These are phyloP conservation scores for Hyphochytrium catenoides DNA, from an alignment of 352 stramenopile species.

Conservation along the genomic window DNA sequence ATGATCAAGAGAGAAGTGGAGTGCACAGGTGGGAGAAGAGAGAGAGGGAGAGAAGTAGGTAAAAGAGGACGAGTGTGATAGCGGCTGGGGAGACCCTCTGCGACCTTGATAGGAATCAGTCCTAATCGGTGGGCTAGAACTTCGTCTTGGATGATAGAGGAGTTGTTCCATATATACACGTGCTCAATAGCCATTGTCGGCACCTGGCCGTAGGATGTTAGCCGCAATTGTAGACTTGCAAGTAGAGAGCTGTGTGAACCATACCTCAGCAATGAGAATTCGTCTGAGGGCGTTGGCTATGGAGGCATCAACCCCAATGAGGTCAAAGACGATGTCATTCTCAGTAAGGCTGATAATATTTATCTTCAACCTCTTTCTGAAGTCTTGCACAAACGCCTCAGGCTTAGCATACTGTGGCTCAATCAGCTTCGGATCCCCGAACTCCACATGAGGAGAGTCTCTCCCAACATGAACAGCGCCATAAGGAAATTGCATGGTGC, in stretches of 20 bases:
- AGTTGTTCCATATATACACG: slow-evolving; percentile 83
- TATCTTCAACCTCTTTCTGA: slow-evolving; percentile 53
- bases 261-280: slow-evolving; percentile 57
- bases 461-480: no score
- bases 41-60: no score
- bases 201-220: slow-evolving; percentile 13
- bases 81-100: no score
- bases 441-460: no score
- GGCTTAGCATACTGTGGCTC: no score
- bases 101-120: slow-evolving; percentile 30
- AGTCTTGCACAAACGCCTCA: slow-evolving; percentile 49
- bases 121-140: slow-evolving; percentile 68
- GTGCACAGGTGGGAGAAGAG: no score
- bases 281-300: slow-evolving; percentile 73
- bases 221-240: not conserved
- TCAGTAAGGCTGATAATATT: slow-evolving; percentile 53
- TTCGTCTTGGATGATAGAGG: slow-evolving; percentile 77
- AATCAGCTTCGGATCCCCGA: no score
- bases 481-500: no score
- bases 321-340: slow-evolving; percentile 71
- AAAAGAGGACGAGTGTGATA: no score
- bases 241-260: not conserved
- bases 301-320: slow-evolving; percentile 67
- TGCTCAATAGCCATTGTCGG: slow-evolving; percentile 78
- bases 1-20: no score